Evolutionary conservation across 371 early-diverging fungal genomes (phyloP), one percentile per base, ranked within the genome.

Genomic region (Mucor velutinosus): DNA sequence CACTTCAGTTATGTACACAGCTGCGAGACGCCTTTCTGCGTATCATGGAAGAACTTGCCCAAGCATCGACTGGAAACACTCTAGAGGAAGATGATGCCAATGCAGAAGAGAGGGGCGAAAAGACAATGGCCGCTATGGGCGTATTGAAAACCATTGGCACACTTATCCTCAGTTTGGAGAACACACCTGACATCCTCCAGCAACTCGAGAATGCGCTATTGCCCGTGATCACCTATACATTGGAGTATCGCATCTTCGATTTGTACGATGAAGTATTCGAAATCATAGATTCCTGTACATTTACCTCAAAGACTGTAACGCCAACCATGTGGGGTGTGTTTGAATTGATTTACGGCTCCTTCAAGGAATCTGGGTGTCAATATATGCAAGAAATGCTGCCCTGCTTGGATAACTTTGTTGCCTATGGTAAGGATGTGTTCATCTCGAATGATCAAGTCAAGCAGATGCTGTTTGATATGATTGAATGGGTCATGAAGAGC

Each of bases 91-190:
- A 81, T 30, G 72, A 60, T 67, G 77, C 65, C 7, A 73, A 71
- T 32, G 21, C 63, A 11, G 87, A 91, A 55, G 93, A 90, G 56
- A 75, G 84, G 35, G 86, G 87, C 63, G 95, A 96, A 69, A 96
- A 95, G 79, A 92, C 90, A 2, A 87, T 92, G 88, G 92, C 95
- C 0, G 95, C 97, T 12, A 88, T 93, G 84, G 95, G 97, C 57
- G 89, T 97, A 4, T 80, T 97, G 21, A 94, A 94, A 74, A 95
- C 96, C n/a, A 88, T 98, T 45, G 86, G 87, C 53, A 93, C 94
- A 2, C 74, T 98, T 60, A 86, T 97, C 21, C 65, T 90, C 43
- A 89, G 89, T 65, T 70, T 92, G 49, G 91, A 92, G 66, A 83
- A 81, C 63, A 83, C 92, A 0, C 90, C 90, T 4, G 92, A 92